Evolutionary conservation across 495 filamentous ascomycete genomes (phyloP), one percentile per base, ranked within the genome.

Genomic region (Penicillium coffeae): DNA sequence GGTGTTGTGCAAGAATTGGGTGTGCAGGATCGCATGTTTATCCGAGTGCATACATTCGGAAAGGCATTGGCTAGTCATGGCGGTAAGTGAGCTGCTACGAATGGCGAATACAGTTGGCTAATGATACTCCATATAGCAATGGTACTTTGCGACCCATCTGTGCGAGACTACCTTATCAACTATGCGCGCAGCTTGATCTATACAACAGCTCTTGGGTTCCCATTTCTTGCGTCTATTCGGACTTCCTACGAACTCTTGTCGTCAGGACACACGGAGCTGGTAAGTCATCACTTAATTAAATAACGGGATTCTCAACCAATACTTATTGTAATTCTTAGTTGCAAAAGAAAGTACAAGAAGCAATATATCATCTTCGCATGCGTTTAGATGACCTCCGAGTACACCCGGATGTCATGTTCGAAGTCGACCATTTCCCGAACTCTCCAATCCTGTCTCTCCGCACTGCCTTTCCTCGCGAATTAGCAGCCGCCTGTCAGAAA

Each of bases 41-140:
- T 87, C 3, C 63, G 88, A 18, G 71, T 89, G 10, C 78, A 89
- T 61, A 88, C 85, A 0, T 90, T 89, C 70, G 86, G 88, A 3
- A 93, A 91, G 58, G 83, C 85, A 2, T 62, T 92, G 50, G 83
- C 78, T 13, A 84, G 83, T 51, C 76, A 83, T 38, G 88, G 88
- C 63, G 87, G 85, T 88, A 70, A 51, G 73, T 68, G 19, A 14
- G 16, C 9, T 9, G 2, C 32, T 19, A 22, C 21, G 49, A n/a
- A 21, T 8, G 15, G 1, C 38, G 21, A 15, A 14, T 45, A 4
- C 1, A 16, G 1, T 33, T 16, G 16, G 2, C 13, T 19, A 19
- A 25, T 7, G 8, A 20, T 19, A 8, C 25, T 3, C 13, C 10
- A 32, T 21, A 12, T 16, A 71, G 69, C 66, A 50, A 49, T 72